Conservation (phyloP, 192 early-diverging fungal species). For the Podochytrium sp. region DNA sequence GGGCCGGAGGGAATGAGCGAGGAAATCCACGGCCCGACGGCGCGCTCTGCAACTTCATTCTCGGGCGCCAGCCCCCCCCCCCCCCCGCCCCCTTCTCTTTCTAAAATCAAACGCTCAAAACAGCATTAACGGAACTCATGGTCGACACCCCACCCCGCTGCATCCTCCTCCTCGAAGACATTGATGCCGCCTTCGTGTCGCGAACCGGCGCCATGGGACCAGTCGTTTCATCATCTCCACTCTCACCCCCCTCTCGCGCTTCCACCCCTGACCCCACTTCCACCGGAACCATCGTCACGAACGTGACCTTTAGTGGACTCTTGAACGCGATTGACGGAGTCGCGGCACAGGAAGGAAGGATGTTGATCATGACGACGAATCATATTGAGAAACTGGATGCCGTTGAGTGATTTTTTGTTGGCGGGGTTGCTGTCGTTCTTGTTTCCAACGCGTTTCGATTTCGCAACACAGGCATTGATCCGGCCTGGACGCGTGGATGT, state of each 20-base stretch:
- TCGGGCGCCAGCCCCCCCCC: too few relatives aligned
- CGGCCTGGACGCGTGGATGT: constrained; percentile 74
- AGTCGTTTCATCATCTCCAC: too few relatives aligned
- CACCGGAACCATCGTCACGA: constrained; percentile 25
- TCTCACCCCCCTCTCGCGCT: too few relatives aligned
- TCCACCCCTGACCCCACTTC: neutral
- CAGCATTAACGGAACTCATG: constrained; percentile 50
- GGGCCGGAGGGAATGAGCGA: too few relatives aligned
- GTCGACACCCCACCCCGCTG: constrained; percentile 54
- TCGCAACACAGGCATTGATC: constrained; percentile 52
- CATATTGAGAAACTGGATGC: constrained; percentile 70
- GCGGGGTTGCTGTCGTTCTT: neutral
- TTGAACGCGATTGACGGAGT: constrained; percentile 81
- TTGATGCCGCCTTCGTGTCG: constrained; percentile 74
- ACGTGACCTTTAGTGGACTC: constrained; percentile 61
- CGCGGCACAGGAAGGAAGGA: constrained; percentile 71
- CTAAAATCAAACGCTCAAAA: too few relatives aligned
- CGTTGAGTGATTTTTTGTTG: neutral
- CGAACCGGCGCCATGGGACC: constrained; percentile 30
- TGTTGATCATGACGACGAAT: constrained; percentile 80
- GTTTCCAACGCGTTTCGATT: neutral
- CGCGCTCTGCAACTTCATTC: too few relatives aligned
- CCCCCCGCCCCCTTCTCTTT: too few relatives aligned
- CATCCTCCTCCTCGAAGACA: constrained; percentile 72
- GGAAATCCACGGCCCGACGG: too few relatives aligned